phyloP scores from a whole-genome alignment of 768 basidiomycete genomes.

The Tricholoma hemisulphureum region DNA sequence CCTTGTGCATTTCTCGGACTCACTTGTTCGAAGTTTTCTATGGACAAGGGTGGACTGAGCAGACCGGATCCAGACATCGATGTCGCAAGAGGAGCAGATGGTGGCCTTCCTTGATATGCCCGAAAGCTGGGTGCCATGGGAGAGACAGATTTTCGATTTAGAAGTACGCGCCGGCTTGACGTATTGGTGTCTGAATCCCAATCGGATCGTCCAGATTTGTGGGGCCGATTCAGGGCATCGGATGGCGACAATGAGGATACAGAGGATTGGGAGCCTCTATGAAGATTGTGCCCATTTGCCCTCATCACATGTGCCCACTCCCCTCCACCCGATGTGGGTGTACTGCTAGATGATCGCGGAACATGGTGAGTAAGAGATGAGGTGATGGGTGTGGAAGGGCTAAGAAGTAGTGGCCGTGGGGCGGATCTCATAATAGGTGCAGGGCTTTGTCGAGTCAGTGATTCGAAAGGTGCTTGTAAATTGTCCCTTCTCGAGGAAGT shows the following conservation, averaged over 20 bases:
- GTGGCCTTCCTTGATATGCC: constrained; percentile 35
- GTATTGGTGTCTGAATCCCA: constrained; percentile 53
- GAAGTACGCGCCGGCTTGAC: constrained; percentile 55
- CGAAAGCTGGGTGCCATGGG: constrained; percentile 65
- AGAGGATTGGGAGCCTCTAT: constrained; percentile 61
- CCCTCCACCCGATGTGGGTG: constrained; percentile 30
- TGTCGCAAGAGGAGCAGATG: constrained; percentile 39
- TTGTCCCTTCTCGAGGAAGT: constrained; percentile 38
- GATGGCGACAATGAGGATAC: constrained; percentile 62
- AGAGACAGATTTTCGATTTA: constrained; percentile 68
- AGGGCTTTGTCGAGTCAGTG: constrained; percentile 38
- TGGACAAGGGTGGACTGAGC: constrained; percentile 29
- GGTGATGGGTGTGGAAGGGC: constrained; percentile 46
- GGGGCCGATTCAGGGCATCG: constrained; percentile 39
- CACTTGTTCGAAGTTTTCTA: not conserved
- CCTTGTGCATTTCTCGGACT: constrained; percentile 17
- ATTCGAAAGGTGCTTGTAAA: constrained; percentile 43
- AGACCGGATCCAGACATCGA: constrained; percentile 40
- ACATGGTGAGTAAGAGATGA: constrained; percentile 24
- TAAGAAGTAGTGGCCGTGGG: constrained; percentile 67
- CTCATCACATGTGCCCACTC: constrained; percentile 53
- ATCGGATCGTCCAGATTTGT: constrained; percentile 43
- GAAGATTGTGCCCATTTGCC: constrained; percentile 37
- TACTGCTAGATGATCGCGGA: constrained; percentile 36
- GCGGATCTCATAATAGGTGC: constrained; percentile 45